Percentiles rank a stretch among this genome's conserved stretches.
Conservation (phyloP, 768 basidiomycete species). For the Amanita brunnescens region DNA sequence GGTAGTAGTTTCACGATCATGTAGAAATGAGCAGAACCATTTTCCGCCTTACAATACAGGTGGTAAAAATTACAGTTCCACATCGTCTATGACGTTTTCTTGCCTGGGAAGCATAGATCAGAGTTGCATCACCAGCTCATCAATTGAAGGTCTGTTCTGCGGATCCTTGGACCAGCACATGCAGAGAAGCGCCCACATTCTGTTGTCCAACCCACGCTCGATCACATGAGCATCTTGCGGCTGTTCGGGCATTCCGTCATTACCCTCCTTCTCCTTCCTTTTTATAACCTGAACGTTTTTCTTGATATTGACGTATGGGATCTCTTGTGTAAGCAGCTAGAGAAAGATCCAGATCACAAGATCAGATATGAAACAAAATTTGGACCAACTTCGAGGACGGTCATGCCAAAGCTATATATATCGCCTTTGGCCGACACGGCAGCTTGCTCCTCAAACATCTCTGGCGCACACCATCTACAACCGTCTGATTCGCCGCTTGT, state of each 20-base stretch:
- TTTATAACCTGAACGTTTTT: not conserved
- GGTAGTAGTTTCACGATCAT: too few relatives aligned
- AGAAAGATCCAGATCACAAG: not conserved
- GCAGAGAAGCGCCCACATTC: not conserved
- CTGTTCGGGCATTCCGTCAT: not conserved
- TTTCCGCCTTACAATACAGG: too few relatives aligned
- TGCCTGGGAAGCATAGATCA: not conserved
- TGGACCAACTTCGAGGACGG: not conserved
- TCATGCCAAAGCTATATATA: conserved; percentile 1
- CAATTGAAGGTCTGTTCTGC: not conserved
- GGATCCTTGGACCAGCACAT: not conserved
- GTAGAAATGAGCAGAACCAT: too few relatives aligned
- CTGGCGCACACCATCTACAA: not conserved
- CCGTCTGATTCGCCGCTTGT: not conserved
- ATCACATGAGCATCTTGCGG: not conserved
- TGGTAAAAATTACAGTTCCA: too few relatives aligned
- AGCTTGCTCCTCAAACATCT: not conserved
- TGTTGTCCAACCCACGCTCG: not conserved
- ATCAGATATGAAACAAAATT: not conserved
- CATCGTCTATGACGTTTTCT: too few relatives aligned
- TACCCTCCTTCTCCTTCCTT: too few relatives aligned
- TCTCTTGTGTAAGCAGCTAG: not conserved
- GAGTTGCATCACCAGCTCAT: not conserved
- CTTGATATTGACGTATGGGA: not conserved
- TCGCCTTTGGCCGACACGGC: not conserved